Base-by-base conservation (phyloP, 306 rosid species). In the Hippophae gyantsensis region DNA sequence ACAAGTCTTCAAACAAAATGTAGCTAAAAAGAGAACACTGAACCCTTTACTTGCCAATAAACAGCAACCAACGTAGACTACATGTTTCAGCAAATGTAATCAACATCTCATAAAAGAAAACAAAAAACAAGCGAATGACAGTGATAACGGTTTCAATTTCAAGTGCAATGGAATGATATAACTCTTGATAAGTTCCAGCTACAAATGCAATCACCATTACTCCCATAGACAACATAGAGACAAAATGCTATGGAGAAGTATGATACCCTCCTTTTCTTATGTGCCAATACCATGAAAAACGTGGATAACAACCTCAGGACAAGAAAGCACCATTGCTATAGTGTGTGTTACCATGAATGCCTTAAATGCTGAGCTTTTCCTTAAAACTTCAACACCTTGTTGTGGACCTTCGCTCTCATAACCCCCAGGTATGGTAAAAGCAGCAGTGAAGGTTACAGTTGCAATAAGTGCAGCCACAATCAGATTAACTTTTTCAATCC, bases 401-500 rank as follows among this genome's bases (percentile, higher is more conserved):
- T 9, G 13, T 7, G 51, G 2, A 8, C 51, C 51, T 48, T 4
- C 58, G 6, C 2, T 43, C 41, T 1, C 64, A 43, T 43, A 43
- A 44, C n/a, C 46, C 7, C 65, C 65, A 6, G 46, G 65, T 7
- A 61, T 7, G 0, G 65, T 61, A 6, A 61, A 61, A 32, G 56
- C 65, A 8, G 65, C 56, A 0, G 56, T 1, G 13, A 48, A 61
- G 7, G 56, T 48, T 13, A 61, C 56, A 3, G 65, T 49, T 2
- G 65, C 56, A 32, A 48, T 61, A 9, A 61, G 68, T 49, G 72
- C 52, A 0, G 64, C 64, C 44, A 56, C 77, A 5, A 72, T 0
- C 5, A 66, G 9, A 32, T 61, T 42, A 3, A 23, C 0, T 6
- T 57, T 57, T 3, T 57, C 61, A 23, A 54, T 2, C 42, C 9